Evolutionary conservation across 306 rosid species (phyloP).

Genomic region (Glycyrrhiza uralensis): DNA sequence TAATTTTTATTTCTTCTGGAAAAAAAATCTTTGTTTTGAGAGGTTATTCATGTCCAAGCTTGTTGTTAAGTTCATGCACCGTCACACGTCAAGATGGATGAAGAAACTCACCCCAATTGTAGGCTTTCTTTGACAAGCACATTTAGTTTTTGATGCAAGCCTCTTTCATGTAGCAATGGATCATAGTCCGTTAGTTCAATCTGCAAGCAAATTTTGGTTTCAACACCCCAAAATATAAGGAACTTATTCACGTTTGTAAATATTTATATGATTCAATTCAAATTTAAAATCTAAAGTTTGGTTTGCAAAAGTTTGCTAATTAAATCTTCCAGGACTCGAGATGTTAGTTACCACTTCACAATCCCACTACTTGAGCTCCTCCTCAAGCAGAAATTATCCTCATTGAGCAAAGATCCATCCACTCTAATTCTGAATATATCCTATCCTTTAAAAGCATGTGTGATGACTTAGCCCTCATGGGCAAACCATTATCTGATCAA

Average conservation of each 20-base stretch:
- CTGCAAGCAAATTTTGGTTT: constrained; percentile 47
- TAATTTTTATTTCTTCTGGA: background rate
- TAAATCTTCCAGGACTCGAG: constrained; percentile 2
- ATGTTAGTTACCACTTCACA: background rate
- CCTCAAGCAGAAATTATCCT: background rate
- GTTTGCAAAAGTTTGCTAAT: constrained; percentile 1
- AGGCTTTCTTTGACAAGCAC: constrained; percentile 65
- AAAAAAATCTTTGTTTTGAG: background rate
- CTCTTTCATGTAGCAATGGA: constrained; percentile 75
- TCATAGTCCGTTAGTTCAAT: constrained; percentile 56
- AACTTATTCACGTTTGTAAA: constrained; percentile 3
- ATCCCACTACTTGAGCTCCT: background rate
- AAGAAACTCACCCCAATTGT: constrained; percentile 47
- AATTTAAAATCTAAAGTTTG: constrained; percentile 13
- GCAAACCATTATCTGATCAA: background rate
- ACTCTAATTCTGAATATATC: background rate
- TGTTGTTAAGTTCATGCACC: constrained; percentile 13
- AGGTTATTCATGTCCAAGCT: constrained; percentile 15
- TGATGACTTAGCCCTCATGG: background rate
- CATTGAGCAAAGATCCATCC: background rate
- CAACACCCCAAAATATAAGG: constrained; percentile 18
- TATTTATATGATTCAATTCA: constrained; percentile 17
- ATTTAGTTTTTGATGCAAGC: constrained; percentile 69
- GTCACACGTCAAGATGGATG: constrained; percentile 25
- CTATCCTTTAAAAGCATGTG: background rate